Percentiles rank a stretch among this genome's conserved stretches.
phyloP scores from a whole-genome alignment of 2,329 filamentous ascomycete genomes.

The Fusarium burgessii region DNA sequence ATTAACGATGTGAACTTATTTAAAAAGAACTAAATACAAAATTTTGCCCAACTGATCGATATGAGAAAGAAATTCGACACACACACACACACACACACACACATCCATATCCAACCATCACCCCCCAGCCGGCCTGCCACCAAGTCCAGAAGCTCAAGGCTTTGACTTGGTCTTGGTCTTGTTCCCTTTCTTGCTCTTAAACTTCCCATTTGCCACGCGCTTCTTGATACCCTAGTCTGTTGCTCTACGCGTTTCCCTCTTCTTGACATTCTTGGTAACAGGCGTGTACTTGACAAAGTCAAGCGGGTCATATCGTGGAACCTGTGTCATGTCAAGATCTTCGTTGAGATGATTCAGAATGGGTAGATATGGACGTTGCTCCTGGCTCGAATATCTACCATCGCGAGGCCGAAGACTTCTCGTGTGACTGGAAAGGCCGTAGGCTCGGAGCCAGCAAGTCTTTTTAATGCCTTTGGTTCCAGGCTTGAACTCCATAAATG shows the following conservation, averaged over 20 bases:
- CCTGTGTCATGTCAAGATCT: not conserved
- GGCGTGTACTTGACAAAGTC: not conserved
- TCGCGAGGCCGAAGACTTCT: not conserved
- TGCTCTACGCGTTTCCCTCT: not conserved
- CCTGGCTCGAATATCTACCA: fast-evolving
- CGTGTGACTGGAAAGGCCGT: fast-evolving
- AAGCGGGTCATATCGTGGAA: constrained; percentile 3
- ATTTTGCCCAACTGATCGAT: too few species aligned
- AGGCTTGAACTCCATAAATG: not conserved
- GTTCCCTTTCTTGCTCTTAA: not conserved
- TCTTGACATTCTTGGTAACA: not conserved
- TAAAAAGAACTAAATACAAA: not conserved
- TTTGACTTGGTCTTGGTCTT: not conserved
- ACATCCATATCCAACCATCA: not conserved
- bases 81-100: not conserved
- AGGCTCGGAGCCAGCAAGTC: not conserved
- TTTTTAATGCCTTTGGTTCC: fast-evolving
- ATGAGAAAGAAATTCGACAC: not conserved
- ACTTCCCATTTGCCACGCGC: not conserved
- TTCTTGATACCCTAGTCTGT: not conserved
- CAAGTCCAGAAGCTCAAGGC: not conserved
- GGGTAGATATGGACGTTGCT: not conserved
- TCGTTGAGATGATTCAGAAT: not conserved
- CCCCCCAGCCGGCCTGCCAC: not conserved
- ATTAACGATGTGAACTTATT: not conserved